Base-by-base conservation (phyloP, 108 stramenopile genomes). In the Ochromonas danica region DNA sequence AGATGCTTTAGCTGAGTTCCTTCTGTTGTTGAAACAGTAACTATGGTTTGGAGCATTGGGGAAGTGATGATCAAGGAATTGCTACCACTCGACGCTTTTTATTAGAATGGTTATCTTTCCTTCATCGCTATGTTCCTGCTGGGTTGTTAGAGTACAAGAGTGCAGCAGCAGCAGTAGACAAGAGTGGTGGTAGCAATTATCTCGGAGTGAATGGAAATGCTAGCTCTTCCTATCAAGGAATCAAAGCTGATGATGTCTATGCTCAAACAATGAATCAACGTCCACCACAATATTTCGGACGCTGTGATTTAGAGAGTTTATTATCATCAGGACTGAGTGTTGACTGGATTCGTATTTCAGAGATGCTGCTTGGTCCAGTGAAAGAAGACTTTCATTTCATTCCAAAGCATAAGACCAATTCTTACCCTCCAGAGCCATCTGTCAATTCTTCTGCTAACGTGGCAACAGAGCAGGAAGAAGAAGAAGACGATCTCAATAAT, bases 31-130 rank as follows among this genome's bases (percentile, higher is more conserved):
- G 17, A 6, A 36, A 31, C 31, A 67, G 63, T 25, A 88, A 86
- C 39, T 96, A 91, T 81, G 98, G 98, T 25, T 79, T 99, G 43
- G 97, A 97, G 72, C 94, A 99, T 83, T 99, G 96, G 96, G 98
- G 98, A 1, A 86, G 88, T 45, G 98, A 99, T 72, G 90, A 94
- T 77, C 89, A 93, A 80, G 98, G 98, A 3, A 93, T 99, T 78
- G 91, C 94, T 80, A 91, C 86, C 61, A 96, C 95, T 30, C 86
- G 98, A 0, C 89, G 98, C 0, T 99, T 99, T 77, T 82, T 98
- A 39, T 83, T 99, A 82, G 98, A 99, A 82, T 98, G 96, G 96
- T 83, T 98, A 36, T 94, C 93, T 1, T 99, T 99, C 77, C 86
- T 95, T 36, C 86, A 92, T 77, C 81, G 89, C 28, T 99, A 99